Percentiles rank a stretch among this genome's conserved stretches.
Evolutionary conservation across 768 basidiomycete species (phyloP).

Genomic region (Amanita pseudoporphyria): DNA sequence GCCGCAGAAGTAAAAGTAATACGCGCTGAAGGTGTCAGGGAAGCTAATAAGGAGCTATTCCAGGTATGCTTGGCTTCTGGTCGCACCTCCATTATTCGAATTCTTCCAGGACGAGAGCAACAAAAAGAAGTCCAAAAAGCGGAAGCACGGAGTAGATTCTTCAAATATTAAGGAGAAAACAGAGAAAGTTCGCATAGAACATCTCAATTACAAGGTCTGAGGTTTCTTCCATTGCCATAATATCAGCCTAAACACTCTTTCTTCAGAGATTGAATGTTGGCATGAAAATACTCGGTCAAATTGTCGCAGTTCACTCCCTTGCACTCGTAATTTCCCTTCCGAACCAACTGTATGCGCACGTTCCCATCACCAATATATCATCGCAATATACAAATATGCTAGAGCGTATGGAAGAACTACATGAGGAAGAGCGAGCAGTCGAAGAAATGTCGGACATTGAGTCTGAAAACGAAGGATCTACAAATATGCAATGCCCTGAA

Average conservation of each 20-base stretch:
- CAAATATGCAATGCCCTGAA: constrained; percentile 42
- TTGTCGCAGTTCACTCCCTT: constrained; percentile 79
- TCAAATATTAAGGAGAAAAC: constrained; percentile 33
- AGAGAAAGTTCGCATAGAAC: constrained; percentile 69
- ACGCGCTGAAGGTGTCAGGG: constrained; percentile 74
- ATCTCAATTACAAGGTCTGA: constrained; percentile 85
- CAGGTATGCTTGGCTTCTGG: constrained; percentile 30
- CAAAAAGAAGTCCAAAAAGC: constrained; percentile 34
- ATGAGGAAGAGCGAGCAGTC: constrained; percentile 33
- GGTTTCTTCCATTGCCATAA: background rate
- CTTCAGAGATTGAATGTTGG: constrained; percentile 66
- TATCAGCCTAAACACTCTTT: background rate
- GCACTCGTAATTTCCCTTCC: constrained; percentile 92
- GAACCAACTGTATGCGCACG: constrained; percentile 86
- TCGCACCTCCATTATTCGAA: background rate
- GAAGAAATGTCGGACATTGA: constrained; percentile 22
- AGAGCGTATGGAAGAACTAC: constrained; percentile 50
- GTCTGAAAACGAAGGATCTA: constrained; percentile 33
- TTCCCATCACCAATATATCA: constrained; percentile 91
- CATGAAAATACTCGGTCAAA: constrained; percentile 83
- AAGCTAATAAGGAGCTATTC: constrained; percentile 77
- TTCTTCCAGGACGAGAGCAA: constrained; percentile 30
- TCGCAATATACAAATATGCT: constrained; percentile 64
- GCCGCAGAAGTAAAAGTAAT: constrained; percentile 83
- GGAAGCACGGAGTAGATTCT: constrained; percentile 36